Evolutionary conservation across 2,329 filamentous ascomycete species (phyloP), one percentile per base, ranked within the genome.

Genomic region (Diaporthe citrichinensis): DNA sequence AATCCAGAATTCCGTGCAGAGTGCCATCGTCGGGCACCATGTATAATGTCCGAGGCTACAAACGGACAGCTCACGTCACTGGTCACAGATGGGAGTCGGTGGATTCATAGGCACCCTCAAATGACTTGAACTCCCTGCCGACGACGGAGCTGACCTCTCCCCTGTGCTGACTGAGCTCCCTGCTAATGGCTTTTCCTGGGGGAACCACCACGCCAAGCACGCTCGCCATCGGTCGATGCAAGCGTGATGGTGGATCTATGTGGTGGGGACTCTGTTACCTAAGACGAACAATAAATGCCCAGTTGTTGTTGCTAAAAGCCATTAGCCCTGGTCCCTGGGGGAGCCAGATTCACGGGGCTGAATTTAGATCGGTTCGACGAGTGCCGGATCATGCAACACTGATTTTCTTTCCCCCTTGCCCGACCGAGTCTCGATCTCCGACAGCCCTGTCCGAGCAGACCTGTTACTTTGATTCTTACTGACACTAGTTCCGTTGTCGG

Each of bases 171-270:
- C 46, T 14, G 34, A 7, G n/a, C 34, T 44, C n/a, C 46, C 41
- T 71, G 39, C 17, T 8, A 53, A 61, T n/a, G 25, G 34, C 17
- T 31, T 69, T 53, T 31, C 65, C n/a, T 31, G 39, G 46, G 46
- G 34, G 49, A 25, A 55, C 34, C 49, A 69, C 65, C 65, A 69
- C 65, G 31, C 65, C 65, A 69, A 55, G 46, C n/a, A 69, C 31
- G 34, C 65, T 69, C 65, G 15, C 65, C 34, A 69, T 69, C 65
- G 49, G 65, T 55, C 65, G 65, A 69, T 69, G 46, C 65, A 69
- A 55, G 46, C 49, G 28, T 55, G 65, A 55, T 69, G 65, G 65
- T 69, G 65, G 65, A 69, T 23, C 65, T 14, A 17, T 34, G 31
- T n/a, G 34, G 65, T 69, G 65, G 65, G 44, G 44, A 41, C 46